phyloP scores from a whole-genome alignment of 2,329 filamentous ascomycete genomes.

The Sporothrix phasma region DNA sequence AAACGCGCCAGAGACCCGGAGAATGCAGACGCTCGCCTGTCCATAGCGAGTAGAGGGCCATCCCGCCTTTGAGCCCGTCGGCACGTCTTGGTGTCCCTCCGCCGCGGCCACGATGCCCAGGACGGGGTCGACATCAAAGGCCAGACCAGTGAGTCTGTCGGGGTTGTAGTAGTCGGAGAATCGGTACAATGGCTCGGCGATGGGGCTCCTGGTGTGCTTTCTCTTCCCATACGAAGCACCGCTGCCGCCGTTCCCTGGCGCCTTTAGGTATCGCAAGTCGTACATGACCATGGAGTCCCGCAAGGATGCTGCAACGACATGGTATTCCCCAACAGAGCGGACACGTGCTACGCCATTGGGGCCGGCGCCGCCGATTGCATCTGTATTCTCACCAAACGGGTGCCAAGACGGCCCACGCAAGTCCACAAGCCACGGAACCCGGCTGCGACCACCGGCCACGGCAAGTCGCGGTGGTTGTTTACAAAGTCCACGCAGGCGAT shows the following conservation, averaged over 20 bases:
- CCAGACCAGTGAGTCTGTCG: slow-evolving; percentile 28
- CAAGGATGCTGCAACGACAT: slow-evolving; percentile 44
- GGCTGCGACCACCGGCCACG: slow-evolving; percentile 39
- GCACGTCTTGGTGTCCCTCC: slow-evolving; percentile 27
- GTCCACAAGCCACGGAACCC: slow-evolving; percentile 37
- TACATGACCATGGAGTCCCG: slow-evolving; percentile 43
- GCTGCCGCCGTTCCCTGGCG: neutral
- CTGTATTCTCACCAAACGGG: neutral
- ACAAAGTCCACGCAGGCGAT: slow-evolving; percentile 17
- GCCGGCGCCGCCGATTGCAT: neutral
- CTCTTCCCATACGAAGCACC: too few species aligned
- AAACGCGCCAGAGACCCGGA: slow-evolving; percentile 20
- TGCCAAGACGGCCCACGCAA: slow-evolving; percentile 27
- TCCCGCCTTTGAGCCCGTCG: slow-evolving; percentile 35
- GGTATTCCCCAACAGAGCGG: slow-evolving; percentile 37
- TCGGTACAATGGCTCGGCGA: slow-evolving; percentile 31
- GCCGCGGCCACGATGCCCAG: slow-evolving; percentile 43
- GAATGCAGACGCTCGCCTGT: slow-evolving; percentile 33
- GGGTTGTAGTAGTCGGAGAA: slow-evolving; percentile 44
- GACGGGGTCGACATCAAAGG: slow-evolving; percentile 43
- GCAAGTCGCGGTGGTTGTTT: slow-evolving; percentile 32
- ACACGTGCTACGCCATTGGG: slow-evolving; percentile 32
- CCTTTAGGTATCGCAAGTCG: slow-evolving; percentile 40
- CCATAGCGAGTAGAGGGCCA: slow-evolving; percentile 40
- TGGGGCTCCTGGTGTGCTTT: neutral